Conservation (phyloP, 805 yeast species). For the Huiozyma sinensis region DNA sequence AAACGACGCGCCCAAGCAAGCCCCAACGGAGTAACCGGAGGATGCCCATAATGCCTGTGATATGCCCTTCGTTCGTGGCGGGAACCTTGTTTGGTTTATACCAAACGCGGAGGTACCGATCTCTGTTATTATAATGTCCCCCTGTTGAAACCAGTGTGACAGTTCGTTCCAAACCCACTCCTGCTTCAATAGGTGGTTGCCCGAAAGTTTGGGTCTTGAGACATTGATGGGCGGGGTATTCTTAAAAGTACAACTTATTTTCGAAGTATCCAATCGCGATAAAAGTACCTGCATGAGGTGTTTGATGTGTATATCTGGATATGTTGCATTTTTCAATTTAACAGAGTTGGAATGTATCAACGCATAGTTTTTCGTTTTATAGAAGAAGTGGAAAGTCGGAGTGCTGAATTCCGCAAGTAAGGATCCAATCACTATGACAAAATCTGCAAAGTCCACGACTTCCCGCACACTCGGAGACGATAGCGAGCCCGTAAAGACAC, state of each 20-base stretch:
- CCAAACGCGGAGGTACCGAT: slow-evolving; percentile 61
- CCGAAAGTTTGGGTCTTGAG: slow-evolving; percentile 15
- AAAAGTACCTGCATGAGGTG: slow-evolving; percentile 25
- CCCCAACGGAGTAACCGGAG: slow-evolving; percentile 55
- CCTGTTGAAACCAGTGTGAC: slow-evolving; percentile 40
- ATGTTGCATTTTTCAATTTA: slow-evolving; percentile 49
- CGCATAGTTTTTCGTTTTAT: slow-evolving; percentile 52
- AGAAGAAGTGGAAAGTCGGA: slow-evolving; percentile 62
- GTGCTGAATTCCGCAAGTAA: slow-evolving; percentile 74
- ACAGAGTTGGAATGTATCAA: slow-evolving; percentile 61
- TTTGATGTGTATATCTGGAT: slow-evolving; percentile 50
- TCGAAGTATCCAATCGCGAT: slow-evolving; percentile 21
- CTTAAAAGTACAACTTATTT: slow-evolving; percentile 8
- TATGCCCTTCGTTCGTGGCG: slow-evolving; percentile 40
- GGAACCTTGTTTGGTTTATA: slow-evolving; percentile 45
- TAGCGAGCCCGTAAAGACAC: slow-evolving; percentile 67
- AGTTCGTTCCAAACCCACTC: slow-evolving; percentile 42
- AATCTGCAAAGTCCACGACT: slow-evolving; percentile 59
- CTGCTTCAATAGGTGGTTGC: slow-evolving; percentile 27
- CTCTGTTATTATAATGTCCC: slow-evolving; percentile 51
- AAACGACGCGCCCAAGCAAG: slow-evolving; percentile 50
- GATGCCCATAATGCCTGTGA: slow-evolving; percentile 60
- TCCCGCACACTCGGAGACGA: slow-evolving; percentile 57
- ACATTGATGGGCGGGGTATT: slow-evolving; percentile 15
- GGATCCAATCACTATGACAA: slow-evolving; percentile 64